These are phyloP conservation scores for Podila epicladia DNA, from an alignment of 192 early-diverging fungal genomes.

Conservation along the genomic window DNA sequence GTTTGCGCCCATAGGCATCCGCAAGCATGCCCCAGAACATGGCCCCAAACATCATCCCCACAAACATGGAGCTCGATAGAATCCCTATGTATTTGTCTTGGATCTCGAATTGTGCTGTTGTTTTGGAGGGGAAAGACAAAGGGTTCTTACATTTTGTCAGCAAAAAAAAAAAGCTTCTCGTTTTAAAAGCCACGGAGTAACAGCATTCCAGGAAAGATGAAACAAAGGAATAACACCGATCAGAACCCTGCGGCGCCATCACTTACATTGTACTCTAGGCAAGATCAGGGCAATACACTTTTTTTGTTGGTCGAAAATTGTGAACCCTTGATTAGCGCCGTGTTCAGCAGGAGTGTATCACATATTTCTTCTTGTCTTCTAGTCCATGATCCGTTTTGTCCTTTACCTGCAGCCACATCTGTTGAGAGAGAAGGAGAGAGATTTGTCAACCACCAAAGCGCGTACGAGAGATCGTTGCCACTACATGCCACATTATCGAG, in stretches of 20 bases:
- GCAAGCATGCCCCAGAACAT: conserved; percentile 83
- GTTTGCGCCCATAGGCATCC: conserved; percentile 77
- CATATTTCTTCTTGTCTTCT: not conserved
- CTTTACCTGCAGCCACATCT: conserved; percentile 71
- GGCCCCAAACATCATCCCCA: conserved; percentile 86
- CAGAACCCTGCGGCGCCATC: not conserved
- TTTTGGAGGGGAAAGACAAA: not conserved
- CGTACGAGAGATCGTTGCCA: not conserved
- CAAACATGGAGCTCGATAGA: conserved; percentile 73
- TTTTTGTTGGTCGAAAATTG: not conserved
- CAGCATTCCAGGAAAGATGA: too few species aligned
- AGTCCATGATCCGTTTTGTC: not conserved
- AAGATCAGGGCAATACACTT: conserved; percentile 78
- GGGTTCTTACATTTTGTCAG: not conserved
- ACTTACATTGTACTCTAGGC: conserved; percentile 74
- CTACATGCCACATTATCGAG: not conserved
- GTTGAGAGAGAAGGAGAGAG: conserved; percentile 2
- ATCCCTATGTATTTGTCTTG: conserved; percentile 72
- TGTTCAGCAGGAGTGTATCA: not conserved
- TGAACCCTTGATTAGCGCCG: not conserved
- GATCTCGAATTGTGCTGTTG: conserved; percentile 71
- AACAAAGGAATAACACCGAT: too few species aligned
- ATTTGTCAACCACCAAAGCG: not conserved
- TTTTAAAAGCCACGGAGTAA: not conserved
- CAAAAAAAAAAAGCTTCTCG: too few species aligned